phyloP scores from a whole-genome alignment of 2,329 filamentous ascomycete genomes.

The Penicillium aurantiogriseum region DNA sequence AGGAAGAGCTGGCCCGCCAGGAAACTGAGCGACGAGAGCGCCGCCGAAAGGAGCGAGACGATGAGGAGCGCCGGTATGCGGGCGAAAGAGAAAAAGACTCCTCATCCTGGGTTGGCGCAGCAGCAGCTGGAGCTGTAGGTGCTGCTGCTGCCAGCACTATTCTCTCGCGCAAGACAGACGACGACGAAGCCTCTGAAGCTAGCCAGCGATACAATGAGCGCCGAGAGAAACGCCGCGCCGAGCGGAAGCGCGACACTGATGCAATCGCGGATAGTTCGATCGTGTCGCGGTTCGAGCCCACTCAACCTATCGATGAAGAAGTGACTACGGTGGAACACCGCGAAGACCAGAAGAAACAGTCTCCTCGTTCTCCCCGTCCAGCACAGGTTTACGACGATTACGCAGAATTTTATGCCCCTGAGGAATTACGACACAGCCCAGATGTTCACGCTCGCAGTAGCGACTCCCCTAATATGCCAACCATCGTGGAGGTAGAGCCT shows the following conservation, averaged over 20 bases:
- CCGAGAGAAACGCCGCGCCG: slow-evolving; percentile 41
- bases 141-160: slow-evolving; percentile 49
- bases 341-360: slow-evolving; percentile 26
- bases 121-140: slow-evolving; percentile 53
- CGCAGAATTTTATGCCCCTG: slow-evolving; percentile 43
- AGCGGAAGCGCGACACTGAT: slow-evolving; percentile 35
- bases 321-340: slow-evolving; percentile 11
- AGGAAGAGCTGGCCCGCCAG: slow-evolving; percentile 24
- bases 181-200: slow-evolving; percentile 31
- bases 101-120: slow-evolving; percentile 37
- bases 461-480: slow-evolving; percentile 26
- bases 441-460: slow-evolving; percentile 34
- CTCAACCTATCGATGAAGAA: slow-evolving; percentile 21
- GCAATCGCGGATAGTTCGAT: slow-evolving; percentile 25
- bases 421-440: slow-evolving; percentile 40
- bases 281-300: slow-evolving; percentile 23
- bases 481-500: slow-evolving; percentile 34
- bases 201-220: slow-evolving; percentile 37
- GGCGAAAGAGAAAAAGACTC: slow-evolving; percentile 30
- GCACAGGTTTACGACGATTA: slow-evolving; percentile 45
- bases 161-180: slow-evolving; percentile 31
- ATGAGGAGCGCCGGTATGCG: slow-evolving; percentile 17
- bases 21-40: slow-evolving; percentile 22
- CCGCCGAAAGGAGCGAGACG: slow-evolving; percentile 21
- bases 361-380: slow-evolving; percentile 29